phyloP scores from a whole-genome alignment of 2,329 filamentous ascomycete genomes.

The Camillea tinctor region DNA sequence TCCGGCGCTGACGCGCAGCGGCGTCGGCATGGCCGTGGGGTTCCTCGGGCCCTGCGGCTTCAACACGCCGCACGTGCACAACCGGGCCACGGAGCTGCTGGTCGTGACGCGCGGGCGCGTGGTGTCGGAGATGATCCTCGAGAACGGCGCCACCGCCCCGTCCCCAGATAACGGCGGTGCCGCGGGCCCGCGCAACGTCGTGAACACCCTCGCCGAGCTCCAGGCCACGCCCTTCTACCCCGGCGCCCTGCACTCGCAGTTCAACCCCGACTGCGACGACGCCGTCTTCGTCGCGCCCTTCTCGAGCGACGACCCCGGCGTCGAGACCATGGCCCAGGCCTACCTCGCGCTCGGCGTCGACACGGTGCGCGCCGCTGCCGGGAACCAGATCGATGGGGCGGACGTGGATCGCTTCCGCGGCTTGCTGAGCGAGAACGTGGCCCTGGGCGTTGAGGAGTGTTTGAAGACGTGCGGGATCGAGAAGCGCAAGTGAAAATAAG shows the following conservation, averaged over 20 bases:
- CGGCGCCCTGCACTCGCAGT: conserved; percentile 52
- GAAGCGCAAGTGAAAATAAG: conserved; percentile 18
- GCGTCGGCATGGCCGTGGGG: conserved; percentile 50
- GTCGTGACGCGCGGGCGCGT: conserved; percentile 49
- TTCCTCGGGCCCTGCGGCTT: conserved; percentile 53
- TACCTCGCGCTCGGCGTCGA: conserved; percentile 37
- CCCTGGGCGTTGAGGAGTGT: conserved; percentile 53
- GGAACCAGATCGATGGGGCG: conserved; percentile 27
- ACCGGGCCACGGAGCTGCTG: conserved; percentile 52
- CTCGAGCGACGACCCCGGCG: conserved; percentile 24
- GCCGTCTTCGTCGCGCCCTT: conserved; percentile 43
- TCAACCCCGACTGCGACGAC: conserved; percentile 53
- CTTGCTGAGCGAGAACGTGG: conserved; percentile 47
- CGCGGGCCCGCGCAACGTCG: conserved; percentile 34
- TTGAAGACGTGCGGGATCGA: conserved; percentile 43
- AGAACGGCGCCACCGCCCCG: conserved; percentile 44
- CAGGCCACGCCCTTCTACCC: conserved; percentile 55
- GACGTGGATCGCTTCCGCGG: conserved; percentile 39
- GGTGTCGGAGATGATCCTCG: conserved; percentile 51
- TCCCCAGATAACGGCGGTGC: conserved; percentile 32
- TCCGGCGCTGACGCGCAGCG: conserved; percentile 53
- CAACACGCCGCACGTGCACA: conserved; percentile 57
- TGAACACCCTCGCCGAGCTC: conserved; percentile 38
- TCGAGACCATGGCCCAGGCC: conserved; percentile 16
- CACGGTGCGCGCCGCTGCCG: conserved; percentile 34